Evolutionary conservation across 2,329 filamentous ascomycete genomes (phyloP).

Genomic region (Dactylonectria macrodidyma): DNA sequence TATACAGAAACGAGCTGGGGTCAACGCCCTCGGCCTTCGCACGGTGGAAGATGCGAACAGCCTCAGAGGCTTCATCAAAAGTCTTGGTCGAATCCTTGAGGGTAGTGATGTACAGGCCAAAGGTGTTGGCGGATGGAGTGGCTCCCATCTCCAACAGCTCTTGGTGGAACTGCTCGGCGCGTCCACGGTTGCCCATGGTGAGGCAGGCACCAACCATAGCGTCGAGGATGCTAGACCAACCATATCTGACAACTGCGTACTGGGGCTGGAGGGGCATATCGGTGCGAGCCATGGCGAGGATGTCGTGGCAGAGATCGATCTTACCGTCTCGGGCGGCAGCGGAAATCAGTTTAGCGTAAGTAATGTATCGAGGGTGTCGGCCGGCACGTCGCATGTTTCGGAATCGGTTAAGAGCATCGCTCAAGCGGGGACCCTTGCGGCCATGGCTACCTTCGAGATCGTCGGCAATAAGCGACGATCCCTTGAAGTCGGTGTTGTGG

Average conservation of each 20-base stretch:
- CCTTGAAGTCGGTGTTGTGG: conserved; percentile 91
- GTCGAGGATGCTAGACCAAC: conserved; percentile 96
- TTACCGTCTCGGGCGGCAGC: conserved; percentile 90
- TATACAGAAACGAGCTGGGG: conserved; percentile 97
- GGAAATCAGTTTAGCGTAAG: conserved; percentile 94
- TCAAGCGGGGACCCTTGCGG: conserved; percentile 80
- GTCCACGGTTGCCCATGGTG: conserved; percentile 82
- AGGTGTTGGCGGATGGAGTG: conserved; percentile 96
- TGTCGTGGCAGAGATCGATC: conserved; percentile 85
- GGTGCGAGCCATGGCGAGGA: conserved; percentile 88
- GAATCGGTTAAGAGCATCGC: conserved; percentile 86
- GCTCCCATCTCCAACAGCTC: conserved; percentile 92
- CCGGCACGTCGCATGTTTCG: conserved; percentile 94
- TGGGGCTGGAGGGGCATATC: conserved; percentile 90
- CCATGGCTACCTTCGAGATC: conserved; percentile 86
- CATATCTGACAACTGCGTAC: conserved; percentile 90
- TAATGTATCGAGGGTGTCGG: conserved; percentile 94
- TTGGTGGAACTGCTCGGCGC: conserved; percentile 90
- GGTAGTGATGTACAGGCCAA: conserved; percentile 98
- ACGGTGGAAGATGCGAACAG: conserved; percentile 96
- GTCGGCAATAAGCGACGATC: conserved; percentile 91
- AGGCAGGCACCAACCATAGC: conserved; percentile 96
- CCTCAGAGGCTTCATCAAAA: conserved; percentile 96
- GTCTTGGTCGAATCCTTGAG: conserved; percentile 97
- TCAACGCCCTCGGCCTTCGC: conserved; percentile 95